Conservation (phyloP, 495 filamentous ascomycete genomes). For the Rhizodiscina lignyota region DNA sequence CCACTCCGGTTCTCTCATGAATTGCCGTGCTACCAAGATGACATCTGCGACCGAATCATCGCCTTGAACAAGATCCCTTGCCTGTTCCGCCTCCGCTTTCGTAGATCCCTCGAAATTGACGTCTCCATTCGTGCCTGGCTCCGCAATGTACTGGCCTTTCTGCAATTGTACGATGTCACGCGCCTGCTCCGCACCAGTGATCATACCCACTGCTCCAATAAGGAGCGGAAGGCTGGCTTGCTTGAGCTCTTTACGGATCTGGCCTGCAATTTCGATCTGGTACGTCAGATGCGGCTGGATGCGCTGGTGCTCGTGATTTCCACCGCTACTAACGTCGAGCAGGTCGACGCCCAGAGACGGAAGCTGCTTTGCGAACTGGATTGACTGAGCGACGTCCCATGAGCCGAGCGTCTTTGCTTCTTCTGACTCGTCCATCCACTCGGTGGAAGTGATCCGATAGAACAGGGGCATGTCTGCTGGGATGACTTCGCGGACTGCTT, state of each 20-base stretch:
- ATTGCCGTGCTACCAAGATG: constrained; percentile 9
- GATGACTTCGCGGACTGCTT: constrained; percentile 10
- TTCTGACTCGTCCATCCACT: constrained; percentile 28
- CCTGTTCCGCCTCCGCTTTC: constrained; percentile 5
- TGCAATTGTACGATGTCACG: constrained; percentile 26
- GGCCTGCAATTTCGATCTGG: constrained; percentile 43
- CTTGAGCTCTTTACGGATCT: constrained; percentile 32
- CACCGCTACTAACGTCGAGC: constrained; percentile 47
- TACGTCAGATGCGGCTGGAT: constrained; percentile 40
- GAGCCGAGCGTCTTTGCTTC: constrained; percentile 24
- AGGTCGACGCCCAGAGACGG: constrained; percentile 42
- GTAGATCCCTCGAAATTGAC: neutral
- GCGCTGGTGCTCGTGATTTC: constrained; percentile 40
- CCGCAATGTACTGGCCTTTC: too few species aligned
- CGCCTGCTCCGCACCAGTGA: constrained; percentile 39
- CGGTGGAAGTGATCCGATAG: constrained; percentile 21
- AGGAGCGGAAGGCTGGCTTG: constrained; percentile 31
- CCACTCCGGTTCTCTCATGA: too few species aligned
- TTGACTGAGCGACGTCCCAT: constrained; percentile 40
- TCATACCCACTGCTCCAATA: constrained; percentile 45
- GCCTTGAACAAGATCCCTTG: constrained; percentile 1
- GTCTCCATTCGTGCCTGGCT: constrained; percentile 2
- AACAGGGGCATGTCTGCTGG: constrained; percentile 19
- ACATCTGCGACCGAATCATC: constrained; percentile 9
- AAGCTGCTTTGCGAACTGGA: constrained; percentile 34